phyloP scores from a whole-genome alignment of 257 asterid species.

The Solanum appendiculatum region DNA sequence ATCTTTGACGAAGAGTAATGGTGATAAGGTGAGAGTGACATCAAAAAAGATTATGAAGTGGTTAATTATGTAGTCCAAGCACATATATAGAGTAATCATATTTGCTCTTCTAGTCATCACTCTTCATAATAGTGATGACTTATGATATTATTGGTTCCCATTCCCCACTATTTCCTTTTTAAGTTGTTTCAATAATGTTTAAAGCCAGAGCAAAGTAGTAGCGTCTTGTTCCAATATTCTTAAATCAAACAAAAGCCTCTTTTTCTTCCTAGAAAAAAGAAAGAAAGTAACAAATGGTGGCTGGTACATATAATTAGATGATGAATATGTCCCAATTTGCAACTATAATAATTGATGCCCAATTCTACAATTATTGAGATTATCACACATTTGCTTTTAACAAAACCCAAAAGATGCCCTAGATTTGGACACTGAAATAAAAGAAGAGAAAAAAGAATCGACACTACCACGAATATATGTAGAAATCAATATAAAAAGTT shows the following conservation, averaged over 20 bases:
- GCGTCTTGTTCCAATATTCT: background rate
- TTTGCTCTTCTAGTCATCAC: background rate
- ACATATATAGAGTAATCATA: background rate
- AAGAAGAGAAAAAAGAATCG: background rate
- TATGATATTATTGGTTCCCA: background rate
- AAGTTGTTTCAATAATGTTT: background rate
- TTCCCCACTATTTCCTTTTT: background rate
- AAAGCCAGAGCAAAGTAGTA: background rate
- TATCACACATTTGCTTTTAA: background rate
- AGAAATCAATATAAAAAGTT: background rate
- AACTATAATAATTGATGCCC: background rate
- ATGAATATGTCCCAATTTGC: background rate
- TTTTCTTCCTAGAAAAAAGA: background rate
- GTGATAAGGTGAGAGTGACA: background rate
- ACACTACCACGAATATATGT: background rate
- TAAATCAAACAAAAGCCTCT: background rate
- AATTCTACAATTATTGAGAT: background rate
- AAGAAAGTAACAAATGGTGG: background rate
- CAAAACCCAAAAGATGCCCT: background rate
- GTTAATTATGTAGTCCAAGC: background rate
- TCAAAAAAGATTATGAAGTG: background rate
- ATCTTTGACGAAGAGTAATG: background rate
- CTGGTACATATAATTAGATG: background rate
- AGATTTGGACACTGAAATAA: background rate
- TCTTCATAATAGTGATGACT: background rate